Evolutionary conservation across 2,329 filamentous ascomycete genomes (phyloP), one percentile per base, ranked within the genome.

Genomic region (Botrytis galanthina): DNA sequence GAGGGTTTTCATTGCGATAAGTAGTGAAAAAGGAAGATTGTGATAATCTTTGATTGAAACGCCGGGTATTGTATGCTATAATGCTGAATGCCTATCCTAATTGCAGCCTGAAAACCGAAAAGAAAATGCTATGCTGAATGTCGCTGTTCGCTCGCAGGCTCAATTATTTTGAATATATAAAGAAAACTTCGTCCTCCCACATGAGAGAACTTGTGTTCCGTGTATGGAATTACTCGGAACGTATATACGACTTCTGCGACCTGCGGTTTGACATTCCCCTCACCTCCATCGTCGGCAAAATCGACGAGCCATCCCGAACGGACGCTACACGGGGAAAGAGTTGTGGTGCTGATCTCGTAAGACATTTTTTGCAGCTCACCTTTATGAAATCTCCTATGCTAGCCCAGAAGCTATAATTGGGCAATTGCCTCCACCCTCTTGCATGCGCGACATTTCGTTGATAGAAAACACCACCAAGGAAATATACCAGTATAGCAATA

Each of bases 391-490:
- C 90, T 84, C 93, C 91, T 75, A 98, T 93, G 72, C 94, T 92
- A 44, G 93, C 91, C 96, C 96, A 99, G 78, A 98, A 88, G 78
- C 89, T 90, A 84, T 96, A 98, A 84, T 99, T 98, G 71, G 96
- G 96, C 78, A 98, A 85, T 82, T 99, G 96, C 78, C 93, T 90
- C 96, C 95, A 98, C 66, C 96, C 96, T 75, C 96, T 88, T 78
- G 97, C 94, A 82, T 99, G 93, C 83, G 95, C 92, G 73, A 99
- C 95, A 46, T 94, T 97, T 74, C 96, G 90, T 83, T 98, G 95
- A 85, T 98, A 99, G 76, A 97, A 94, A 78, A 97, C 92, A 80
- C 96, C 96, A 78, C 96, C 96, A 54, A 97, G 88, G 72, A 97
- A 85, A 83, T 99, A 99, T 35, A 96, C 96, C 16, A 95, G 84